Conservation (phyloP, 1,284 basidiomycete species). For the Vanrija humicola region DNA sequence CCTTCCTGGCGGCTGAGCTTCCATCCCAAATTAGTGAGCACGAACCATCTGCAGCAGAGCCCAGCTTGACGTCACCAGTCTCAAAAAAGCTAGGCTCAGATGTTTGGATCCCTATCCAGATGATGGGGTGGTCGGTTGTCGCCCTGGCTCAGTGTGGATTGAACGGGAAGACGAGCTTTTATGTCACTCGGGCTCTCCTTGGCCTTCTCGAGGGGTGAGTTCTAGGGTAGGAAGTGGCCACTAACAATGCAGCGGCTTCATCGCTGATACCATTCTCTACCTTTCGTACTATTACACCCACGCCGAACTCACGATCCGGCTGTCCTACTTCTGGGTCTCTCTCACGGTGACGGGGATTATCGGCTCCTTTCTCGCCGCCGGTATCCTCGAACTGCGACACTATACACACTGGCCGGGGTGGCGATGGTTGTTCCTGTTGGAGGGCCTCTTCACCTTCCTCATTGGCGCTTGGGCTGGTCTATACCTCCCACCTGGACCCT, state of each 20-base stretch:
- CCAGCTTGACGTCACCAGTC: constrained; percentile 18
- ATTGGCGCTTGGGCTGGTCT: constrained; percentile 42
- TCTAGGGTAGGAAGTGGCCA: too few species aligned
- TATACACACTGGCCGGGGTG: constrained; percentile 34
- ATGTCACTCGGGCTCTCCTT: constrained; percentile 34
- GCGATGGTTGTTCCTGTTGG: constrained; percentile 40
- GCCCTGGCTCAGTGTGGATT: constrained; percentile 33
- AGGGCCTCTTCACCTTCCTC: constrained; percentile 39
- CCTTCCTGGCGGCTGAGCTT: constrained; percentile 45
- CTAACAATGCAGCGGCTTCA: constrained; percentile 31
- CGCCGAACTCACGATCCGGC: constrained; percentile 44
- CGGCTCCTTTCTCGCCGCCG: constrained; percentile 38
- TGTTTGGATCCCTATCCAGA: constrained; percentile 46
- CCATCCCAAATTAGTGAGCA: constrained; percentile 35
- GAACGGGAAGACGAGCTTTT: constrained; percentile 31
- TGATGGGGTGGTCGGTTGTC: constrained; percentile 43
- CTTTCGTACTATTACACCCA: constrained; percentile 47
- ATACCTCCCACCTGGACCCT: constrained; percentile 42
- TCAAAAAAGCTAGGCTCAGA: constrained; percentile 49
- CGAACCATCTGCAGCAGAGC: too few species aligned
- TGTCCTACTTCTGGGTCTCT: constrained; percentile 48
- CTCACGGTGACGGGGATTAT: constrained; percentile 28
- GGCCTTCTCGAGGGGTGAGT: constrained; percentile 36
- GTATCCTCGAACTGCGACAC: constrained; percentile 42
- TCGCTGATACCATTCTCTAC: constrained; percentile 49